Evolutionary conservation across 78 protist species (phyloP).

Genomic region (Tieghemostelium lacteum): DNA sequence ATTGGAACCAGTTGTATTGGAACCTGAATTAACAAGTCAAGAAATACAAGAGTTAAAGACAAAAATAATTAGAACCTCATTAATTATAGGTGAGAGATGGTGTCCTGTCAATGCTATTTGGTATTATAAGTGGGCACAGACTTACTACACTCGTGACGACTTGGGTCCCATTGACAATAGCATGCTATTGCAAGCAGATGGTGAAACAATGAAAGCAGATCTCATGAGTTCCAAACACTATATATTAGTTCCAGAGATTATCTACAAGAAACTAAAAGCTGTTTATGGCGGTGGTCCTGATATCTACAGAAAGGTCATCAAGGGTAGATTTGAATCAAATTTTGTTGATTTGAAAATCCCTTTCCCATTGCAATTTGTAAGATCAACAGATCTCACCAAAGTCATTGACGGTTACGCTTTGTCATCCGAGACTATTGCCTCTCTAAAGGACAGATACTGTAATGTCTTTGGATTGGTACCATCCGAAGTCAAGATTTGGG

Average conservation of each 20-base stretch:
- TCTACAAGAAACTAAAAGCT: constrained; percentile 1
- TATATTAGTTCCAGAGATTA: constrained; percentile 11
- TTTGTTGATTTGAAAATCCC: not conserved
- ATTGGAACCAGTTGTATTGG: not conserved
- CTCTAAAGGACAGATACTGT: constrained; percentile 36
- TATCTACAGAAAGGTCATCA: constrained; percentile 13
- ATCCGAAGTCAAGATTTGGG: constrained; percentile 74
- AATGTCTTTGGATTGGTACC: constrained; percentile 33
- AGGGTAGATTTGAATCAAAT: not conserved
- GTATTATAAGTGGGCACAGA: constrained; percentile 13
- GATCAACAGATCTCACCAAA: not conserved
- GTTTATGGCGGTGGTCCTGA: constrained; percentile 71
- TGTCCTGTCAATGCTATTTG: not conserved
- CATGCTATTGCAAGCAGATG: not conserved
- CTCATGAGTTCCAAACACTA: not conserved
- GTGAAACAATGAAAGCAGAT: constrained; percentile 1
- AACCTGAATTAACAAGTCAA: not conserved
- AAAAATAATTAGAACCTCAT: not conserved
- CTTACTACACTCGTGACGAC: not conserved
- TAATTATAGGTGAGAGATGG: constrained; percentile 22
- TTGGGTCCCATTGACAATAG: constrained; percentile 51
- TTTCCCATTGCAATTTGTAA: not conserved
- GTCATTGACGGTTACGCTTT: not conserved
- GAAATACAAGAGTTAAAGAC: not conserved
- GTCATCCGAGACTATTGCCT: not conserved